Evolutionary conservation across 306 rosid genomes (phyloP), one percentile per base, ranked within the genome.

Genomic region (Arachis stenosperma): DNA sequence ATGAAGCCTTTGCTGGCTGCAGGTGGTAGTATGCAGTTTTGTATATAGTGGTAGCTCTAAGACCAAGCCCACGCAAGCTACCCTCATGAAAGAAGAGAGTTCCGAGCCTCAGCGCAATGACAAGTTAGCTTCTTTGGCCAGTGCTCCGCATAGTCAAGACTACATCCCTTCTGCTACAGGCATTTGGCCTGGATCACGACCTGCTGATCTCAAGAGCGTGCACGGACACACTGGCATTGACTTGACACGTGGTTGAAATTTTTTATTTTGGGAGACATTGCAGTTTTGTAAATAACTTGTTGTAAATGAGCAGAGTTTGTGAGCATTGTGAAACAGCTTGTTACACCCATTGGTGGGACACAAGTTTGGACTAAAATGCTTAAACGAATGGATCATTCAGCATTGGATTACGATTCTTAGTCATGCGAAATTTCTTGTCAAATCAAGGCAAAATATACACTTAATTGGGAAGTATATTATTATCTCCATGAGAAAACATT

Each of bases 21-120:
- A 94, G 99, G 92, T 91, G 70, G 90, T 94, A 54, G 84, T 88
- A 48, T 88, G 96, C 81, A 94, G 97, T 86, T 94, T 94, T 82
- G 91, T 89, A 44, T 76, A 94, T 77, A 96, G 27, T 52, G 57
- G 96, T 33, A 67, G 83, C 36, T 60, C 84, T 41, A 90, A 91
- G 85, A 70, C 69, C 37, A 94, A 89, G 91, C 78, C 71, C 52
- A 87, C 84, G 83, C 91, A 81, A 75, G 80, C 27, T 33, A 51
- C 74, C 51, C 64, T 73, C 40, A 43, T 75, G 69, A 80, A 78
- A 68, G 78, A 79, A 5, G 91, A 88, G 54, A 81, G 70, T 80
- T 84, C 90, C 5, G 87, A 88, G 77, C 67, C 89, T 47, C 80
- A 81, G 69, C 83, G 36, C 8, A 71, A 61, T 33, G 88, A 87